These are phyloP conservation scores for Fusarium piperis DNA, from an alignment of 2,329 filamentous ascomycete species.

Conservation along the genomic window DNA sequence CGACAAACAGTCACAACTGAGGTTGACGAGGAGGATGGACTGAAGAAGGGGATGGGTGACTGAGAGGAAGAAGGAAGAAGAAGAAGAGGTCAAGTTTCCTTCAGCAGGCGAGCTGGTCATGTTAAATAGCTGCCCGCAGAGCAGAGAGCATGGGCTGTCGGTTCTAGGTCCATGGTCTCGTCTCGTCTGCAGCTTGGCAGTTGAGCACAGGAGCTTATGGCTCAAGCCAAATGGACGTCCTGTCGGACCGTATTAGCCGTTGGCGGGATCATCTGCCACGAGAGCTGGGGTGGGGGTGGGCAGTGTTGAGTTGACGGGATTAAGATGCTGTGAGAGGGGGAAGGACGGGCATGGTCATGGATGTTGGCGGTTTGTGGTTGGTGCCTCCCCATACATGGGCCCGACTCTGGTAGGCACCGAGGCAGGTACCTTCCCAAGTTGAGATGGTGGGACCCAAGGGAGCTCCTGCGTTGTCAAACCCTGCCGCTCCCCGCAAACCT, in stretches of 20 bases:
- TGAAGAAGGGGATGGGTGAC: not conserved
- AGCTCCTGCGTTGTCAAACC: slow-evolving; percentile 17
- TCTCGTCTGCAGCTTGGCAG: slow-evolving; percentile 12
- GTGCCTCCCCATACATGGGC: not conserved
- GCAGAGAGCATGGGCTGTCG: slow-evolving; percentile 28
- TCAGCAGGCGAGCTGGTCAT: slow-evolving; percentile 30
- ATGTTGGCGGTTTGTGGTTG: slow-evolving; percentile 13
- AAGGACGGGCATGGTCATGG: not conserved
- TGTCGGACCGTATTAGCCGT: slow-evolving; percentile 64
- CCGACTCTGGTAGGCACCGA: slow-evolving; percentile 6
- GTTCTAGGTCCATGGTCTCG: slow-evolving; percentile 11
- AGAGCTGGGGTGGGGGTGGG: slow-evolving; percentile 28
- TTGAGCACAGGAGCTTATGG: slow-evolving; percentile 20
- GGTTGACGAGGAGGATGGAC: not conserved
- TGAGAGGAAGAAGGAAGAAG: not conserved
- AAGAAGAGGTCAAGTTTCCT: not conserved
- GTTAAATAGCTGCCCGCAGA: slow-evolving; percentile 38
- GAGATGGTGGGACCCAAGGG: slow-evolving; percentile 26
- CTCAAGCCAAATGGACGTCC: slow-evolving; percentile 16
- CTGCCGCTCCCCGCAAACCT: slow-evolving; percentile 14
- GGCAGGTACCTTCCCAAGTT: slow-evolving; percentile 24
- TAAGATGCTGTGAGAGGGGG: slow-evolving; percentile 22
- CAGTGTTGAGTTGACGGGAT: slow-evolving; percentile 2
- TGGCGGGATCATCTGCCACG: slow-evolving; percentile 44
- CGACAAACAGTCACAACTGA: slow-evolving; percentile 6